Evolutionary conservation across 2,329 filamentous ascomycete species (phyloP).

Genomic region (Shiraia sp.): DNA sequence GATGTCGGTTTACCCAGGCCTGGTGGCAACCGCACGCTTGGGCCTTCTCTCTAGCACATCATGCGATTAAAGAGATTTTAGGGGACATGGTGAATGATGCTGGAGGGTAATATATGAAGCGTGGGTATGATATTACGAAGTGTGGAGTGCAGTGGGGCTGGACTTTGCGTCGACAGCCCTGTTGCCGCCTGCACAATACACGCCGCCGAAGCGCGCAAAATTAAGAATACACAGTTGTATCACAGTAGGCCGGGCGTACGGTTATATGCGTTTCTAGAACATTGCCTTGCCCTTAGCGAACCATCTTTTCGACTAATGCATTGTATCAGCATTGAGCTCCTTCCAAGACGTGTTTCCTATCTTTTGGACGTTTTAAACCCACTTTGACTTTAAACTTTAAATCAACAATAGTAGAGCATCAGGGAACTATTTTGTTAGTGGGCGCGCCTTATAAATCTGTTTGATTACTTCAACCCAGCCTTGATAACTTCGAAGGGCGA

Average conservation of each 20-base stretch:
- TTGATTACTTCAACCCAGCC: neutral
- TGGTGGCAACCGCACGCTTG: constrained; percentile 7
- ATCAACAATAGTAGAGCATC: no score
- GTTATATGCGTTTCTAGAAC: constrained; percentile 10
- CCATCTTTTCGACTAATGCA: constrained; percentile 5
- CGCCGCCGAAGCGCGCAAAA: neutral
- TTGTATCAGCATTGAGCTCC: neutral
- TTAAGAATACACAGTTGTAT: neutral
- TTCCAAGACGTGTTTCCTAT: neutral
- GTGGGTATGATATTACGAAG: constrained; percentile 21
- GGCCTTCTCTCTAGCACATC: constrained; percentile 8
- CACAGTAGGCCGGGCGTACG: neutral
- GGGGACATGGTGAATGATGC: constrained; percentile 2
- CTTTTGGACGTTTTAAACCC: neutral
- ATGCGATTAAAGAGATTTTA: constrained; percentile 16
- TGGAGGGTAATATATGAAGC: constrained; percentile 18
- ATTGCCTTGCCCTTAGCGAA: constrained; percentile 8
- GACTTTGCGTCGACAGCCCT: constrained; percentile 17
- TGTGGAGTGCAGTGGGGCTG: constrained; percentile 24
- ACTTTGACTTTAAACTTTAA: neutral
- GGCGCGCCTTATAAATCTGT: neutral
- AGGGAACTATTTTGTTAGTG: neutral
- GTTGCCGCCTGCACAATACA: neutral
- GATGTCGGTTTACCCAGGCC: neutral
- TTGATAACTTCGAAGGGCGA: constrained; percentile 18